A percentile compares a stretch with the other conserved stretches of the same genome.
phyloP scores from a whole-genome alignment of 441 rosid species.

The Lepidium campestre region DNA sequence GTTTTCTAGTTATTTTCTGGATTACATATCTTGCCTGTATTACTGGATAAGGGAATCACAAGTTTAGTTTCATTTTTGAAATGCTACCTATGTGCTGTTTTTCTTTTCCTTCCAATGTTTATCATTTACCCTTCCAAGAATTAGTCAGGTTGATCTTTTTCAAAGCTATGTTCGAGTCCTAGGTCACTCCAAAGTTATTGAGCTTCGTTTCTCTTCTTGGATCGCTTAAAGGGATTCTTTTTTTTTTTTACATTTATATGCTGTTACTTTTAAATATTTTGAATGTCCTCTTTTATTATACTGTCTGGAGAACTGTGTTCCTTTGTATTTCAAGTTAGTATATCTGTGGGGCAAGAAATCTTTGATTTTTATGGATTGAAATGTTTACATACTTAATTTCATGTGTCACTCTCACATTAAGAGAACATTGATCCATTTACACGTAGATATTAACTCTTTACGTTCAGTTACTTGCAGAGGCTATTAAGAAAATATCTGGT shows the following conservation, averaged over 20 bases:
- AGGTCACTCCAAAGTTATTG: constrained; percentile 4
- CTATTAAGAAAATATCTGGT: constrained; percentile 69
- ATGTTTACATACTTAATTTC: not conserved
- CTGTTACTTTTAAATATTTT: not conserved
- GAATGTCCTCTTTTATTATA: not conserved
- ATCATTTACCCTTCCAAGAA: not conserved
- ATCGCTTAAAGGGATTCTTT: not conserved
- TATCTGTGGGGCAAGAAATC: not conserved
- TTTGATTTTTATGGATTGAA: not conserved
- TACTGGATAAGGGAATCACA: constrained; percentile 3
- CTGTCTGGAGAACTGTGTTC: not conserved
- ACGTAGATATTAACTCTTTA: constrained; percentile 32
- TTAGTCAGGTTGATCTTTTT: not conserved
- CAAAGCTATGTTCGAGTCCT: constrained; percentile 5
- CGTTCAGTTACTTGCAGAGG: constrained; percentile 98
- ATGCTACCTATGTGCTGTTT: not conserved
- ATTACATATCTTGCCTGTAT: constrained; percentile 3
- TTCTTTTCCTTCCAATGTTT: constrained; percentile 7
- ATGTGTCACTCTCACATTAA: not conserved
- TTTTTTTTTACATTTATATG: not conserved
- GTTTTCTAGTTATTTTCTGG: not conserved
- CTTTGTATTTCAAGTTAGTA: not conserved
- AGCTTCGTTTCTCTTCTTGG: not conserved
- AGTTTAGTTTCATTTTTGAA: not conserved
- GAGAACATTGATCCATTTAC: not conserved